Percentiles rank a stretch among this genome's conserved stretches.
Evolutionary conservation across 805 yeast genomes (phyloP).

Genomic region (Kodamaea lidongshanica): DNA sequence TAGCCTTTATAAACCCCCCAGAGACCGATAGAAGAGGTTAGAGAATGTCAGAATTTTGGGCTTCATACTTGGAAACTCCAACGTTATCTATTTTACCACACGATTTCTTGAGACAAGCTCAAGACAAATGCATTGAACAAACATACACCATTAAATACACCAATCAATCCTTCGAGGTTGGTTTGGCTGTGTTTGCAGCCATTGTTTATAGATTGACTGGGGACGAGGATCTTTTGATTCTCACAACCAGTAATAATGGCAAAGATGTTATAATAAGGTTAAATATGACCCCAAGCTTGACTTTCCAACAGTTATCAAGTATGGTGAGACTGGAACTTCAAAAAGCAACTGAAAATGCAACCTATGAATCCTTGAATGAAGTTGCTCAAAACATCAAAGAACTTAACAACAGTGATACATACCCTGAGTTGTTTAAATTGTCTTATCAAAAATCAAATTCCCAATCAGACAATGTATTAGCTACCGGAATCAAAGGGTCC

Average conservation of each 20-base stretch:
- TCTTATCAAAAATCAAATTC: constrained; percentile 50
- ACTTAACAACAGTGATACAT: constrained; percentile 44
- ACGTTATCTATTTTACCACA: constrained; percentile 84
- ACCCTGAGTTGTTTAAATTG: constrained; percentile 60
- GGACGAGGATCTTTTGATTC: constrained; percentile 86
- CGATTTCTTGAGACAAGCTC: constrained; percentile 75
- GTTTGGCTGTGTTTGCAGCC: constrained; percentile 62
- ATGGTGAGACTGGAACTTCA: constrained; percentile 40
- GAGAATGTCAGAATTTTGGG: constrained; percentile 45
- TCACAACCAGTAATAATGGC: constrained; percentile 53
- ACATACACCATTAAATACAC: constrained; percentile 30
- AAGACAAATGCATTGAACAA: constrained; percentile 63
- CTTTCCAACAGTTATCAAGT: constrained; percentile 49
- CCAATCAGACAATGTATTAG: too few species aligned
- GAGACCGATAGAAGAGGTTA: too few species aligned
- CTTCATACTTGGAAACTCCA: constrained; percentile 60
- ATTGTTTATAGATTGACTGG: constrained; percentile 80
- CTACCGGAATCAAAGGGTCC: constrained; percentile 46
- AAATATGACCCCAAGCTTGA: constrained; percentile 46
- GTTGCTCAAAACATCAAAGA: constrained; percentile 48
- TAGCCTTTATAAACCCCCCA: too few species aligned
- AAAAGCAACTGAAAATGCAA: constrained; percentile 30
- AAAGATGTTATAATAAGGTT: constrained; percentile 58
- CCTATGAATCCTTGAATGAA: constrained; percentile 44
- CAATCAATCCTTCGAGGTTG: constrained; percentile 38